These are phyloP conservation scores for Hypocreales sp. DNA, from an alignment of 2,329 filamentous ascomycete species.

Conservation along the genomic window DNA sequence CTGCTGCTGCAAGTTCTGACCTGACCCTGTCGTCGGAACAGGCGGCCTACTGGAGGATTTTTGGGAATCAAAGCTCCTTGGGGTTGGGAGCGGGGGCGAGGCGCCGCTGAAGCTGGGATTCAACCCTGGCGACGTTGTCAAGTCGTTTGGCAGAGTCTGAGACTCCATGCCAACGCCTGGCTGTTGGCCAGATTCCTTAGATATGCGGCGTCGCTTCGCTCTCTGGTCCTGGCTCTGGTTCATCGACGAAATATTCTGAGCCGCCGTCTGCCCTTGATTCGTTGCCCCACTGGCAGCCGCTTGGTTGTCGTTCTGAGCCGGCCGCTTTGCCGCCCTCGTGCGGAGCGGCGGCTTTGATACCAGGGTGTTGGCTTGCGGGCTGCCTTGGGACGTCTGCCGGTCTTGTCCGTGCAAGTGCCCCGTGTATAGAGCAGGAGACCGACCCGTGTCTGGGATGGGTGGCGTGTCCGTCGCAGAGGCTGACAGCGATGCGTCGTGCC, in stretches of 20 bases:
- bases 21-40: constrained; percentile 2
- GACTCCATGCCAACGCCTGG: constrained; percentile 2
- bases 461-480: background rate
- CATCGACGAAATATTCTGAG: constrained; percentile 4
- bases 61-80: constrained; percentile 7
- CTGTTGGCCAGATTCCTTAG: constrained; percentile 7
- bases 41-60: constrained; percentile 2
- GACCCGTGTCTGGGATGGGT: background rate
- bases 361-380: background rate
- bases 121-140: constrained; percentile 5
- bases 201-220: constrained; percentile 12
- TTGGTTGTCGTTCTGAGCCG: constrained; percentile 1
- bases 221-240: constrained; percentile 4
- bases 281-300: background rate
- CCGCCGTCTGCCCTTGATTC: background rate
- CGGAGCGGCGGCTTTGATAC: background rate
- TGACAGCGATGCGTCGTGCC: background rate
- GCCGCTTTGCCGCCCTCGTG: background rate
- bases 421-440: background rate
- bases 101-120: constrained; percentile 3
- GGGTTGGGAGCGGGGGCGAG: constrained; percentile 2
- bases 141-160: constrained; percentile 3
- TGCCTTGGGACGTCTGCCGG: background rate
- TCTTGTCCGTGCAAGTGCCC: background rate
- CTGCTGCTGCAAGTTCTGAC: constrained; percentile 5